Base-by-base conservation (phyloP, 148 eudicot species). In the Salicornia ramosissima region DNA sequence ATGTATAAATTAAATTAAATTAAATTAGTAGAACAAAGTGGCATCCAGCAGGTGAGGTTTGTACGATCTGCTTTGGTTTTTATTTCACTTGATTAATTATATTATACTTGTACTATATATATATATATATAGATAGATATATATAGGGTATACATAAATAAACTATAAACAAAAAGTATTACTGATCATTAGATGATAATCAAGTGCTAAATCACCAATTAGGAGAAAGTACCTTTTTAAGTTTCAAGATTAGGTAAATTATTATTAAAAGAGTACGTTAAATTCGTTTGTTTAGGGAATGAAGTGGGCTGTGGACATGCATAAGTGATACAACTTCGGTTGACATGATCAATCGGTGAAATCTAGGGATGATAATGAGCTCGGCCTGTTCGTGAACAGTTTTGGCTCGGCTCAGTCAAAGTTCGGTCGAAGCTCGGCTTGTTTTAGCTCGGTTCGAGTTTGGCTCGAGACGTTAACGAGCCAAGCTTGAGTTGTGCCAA, bases 181-280 rank as follows among this genome's bases (percentile, higher is more conserved):
- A 68, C 54, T 68, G 71, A 68, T 68, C 36, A 54, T 40, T 54
- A 68, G 51, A 52, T 21, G 19, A 34, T 49, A 36, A 36, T 68
- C 71, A 39, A 68, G 47, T 68, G 29, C 36, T 36, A 25, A 54
- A 53, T 34, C 62, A 36, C 71, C 71, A 68, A 52, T 18, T 6
- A 34, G 10, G 24, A 30, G 15, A 29, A 10, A 33, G 3, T 52
- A 53, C 13, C 34, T 28, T 28, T 19, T 19, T 60, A 18, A 49
- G n/a, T 21, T 22, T 65, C 34, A 28, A 45, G 18, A 22, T 64
- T 64, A 64, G 51, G n/a, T 64, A 24, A 0, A 64, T 43, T 34
- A 34, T 33, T n/a, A 34, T 33, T 60, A 33, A 3, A 33, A 26
- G 22, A 43, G 47, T 19, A 21, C 42, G 43, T 39, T 36, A 33